Evolutionary conservation across 148 eudicot genomes (phyloP).

Genomic region (Simmondsia chinensis): DNA sequence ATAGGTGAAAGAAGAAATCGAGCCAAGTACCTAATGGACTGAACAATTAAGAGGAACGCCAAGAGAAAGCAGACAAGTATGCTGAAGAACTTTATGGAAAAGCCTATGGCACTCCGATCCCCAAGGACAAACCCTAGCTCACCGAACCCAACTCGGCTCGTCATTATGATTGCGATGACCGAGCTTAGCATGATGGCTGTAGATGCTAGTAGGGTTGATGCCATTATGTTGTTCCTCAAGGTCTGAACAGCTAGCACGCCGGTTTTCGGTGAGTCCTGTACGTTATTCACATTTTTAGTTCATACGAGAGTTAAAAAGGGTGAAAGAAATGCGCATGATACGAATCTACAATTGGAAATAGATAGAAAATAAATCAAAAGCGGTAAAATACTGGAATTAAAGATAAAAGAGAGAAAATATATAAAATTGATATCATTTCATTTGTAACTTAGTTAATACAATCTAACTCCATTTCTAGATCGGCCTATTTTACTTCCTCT

Average conservation of each 20-base stretch:
- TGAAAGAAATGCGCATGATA: neutral
- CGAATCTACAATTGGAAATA: neutral
- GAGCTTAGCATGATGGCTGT: slow-evolving; percentile 67
- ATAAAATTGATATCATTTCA: too few species aligned
- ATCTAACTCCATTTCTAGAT: too few species aligned
- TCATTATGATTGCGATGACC: slow-evolving; percentile 50
- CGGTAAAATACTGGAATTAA: too few species aligned
- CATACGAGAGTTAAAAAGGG: neutral
- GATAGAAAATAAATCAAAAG: neutral
- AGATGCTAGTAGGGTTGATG: slow-evolving; percentile 65
- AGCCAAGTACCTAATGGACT: slow-evolving; percentile 50
- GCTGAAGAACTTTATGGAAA: slow-evolving; percentile 48
- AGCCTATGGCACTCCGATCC: too few species aligned
- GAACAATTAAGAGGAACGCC: slow-evolving; percentile 68
- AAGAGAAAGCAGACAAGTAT: slow-evolving; percentile 56
- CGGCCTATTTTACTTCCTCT: too few species aligned
- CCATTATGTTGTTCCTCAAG: slow-evolving; percentile 70
- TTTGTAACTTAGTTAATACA: too few species aligned
- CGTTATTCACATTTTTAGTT: neutral
- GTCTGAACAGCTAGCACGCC: slow-evolving; percentile 40
- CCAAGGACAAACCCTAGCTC: too few species aligned
- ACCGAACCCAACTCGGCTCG: too few species aligned
- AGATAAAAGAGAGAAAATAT: too few species aligned
- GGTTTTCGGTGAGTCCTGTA: slow-evolving; percentile 54
- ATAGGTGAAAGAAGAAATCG: too few species aligned